Conservation (phyloP, 2,329 filamentous ascomycete species). For the Apiospora arundinis region DNA sequence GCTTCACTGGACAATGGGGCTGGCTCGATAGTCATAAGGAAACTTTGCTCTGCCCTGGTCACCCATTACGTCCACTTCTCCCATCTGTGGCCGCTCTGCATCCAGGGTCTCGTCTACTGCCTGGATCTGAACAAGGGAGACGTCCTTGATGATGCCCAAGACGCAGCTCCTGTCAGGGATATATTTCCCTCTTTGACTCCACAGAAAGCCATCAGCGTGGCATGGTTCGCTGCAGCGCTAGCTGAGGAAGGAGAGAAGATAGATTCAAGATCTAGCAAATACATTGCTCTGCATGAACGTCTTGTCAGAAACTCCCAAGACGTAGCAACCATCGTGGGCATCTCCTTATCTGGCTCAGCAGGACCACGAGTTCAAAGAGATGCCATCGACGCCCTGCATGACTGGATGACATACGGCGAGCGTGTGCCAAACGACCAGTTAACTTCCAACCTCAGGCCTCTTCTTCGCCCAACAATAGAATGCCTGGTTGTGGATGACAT, state of each 20-base stretch:
- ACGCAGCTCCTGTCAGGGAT: conserved; percentile 49
- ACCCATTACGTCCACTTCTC: conserved; percentile 78
- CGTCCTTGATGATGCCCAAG: conserved; percentile 54
- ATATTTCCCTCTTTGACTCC: conserved; percentile 54
- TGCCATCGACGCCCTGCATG: conserved; percentile 67
- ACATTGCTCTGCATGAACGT: conserved; percentile 52
- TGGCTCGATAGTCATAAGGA: conserved; percentile 69
- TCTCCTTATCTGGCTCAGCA: conserved; percentile 41
- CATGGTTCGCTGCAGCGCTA: conserved; percentile 70
- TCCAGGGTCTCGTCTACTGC: conserved; percentile 68
- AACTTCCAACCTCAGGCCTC: conserved; percentile 62
- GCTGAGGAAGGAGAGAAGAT: conserved; percentile 73
- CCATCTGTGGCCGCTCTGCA: conserved; percentile 67
- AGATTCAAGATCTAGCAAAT: conserved; percentile 65
- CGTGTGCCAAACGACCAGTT: conserved; percentile 63
- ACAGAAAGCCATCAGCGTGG: conserved; percentile 59
- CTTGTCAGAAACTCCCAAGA: conserved; percentile 59
- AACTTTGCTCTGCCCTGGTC: conserved; percentile 78
- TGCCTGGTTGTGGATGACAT: conserved; percentile 65
- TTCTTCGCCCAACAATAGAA: conserved; percentile 65
- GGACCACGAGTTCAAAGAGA: conserved; percentile 50
- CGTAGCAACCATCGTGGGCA: conserved; percentile 54
- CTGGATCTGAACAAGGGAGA: conserved; percentile 55
- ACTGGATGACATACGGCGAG: conserved; percentile 78
- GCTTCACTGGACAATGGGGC: conserved; percentile 57